Evolutionary conservation across 2,329 filamentous ascomycete genomes (phyloP), one percentile per base, ranked within the genome.

Genomic region (Penicillium crustosum): DNA sequence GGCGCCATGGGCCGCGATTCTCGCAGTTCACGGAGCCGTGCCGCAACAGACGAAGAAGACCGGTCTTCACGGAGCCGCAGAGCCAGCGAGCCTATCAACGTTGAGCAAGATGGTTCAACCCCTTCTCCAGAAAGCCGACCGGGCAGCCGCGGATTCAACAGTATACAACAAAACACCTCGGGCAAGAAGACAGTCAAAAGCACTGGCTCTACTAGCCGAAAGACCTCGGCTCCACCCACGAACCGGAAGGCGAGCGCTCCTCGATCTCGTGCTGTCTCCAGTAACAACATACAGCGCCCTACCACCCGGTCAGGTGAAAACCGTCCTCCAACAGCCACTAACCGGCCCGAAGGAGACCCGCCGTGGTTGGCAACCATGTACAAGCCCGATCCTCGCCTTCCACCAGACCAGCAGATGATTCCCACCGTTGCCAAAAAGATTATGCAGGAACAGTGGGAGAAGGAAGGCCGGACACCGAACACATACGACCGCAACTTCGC

Each of bases 301-400:
- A 86, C 84, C 64, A 88, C 86, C 17, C 83, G 87, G 62, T 83
- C 83, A 43, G 84, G 84, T 15, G 78, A 85, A 25, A 82, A 66
- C 45, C 75, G 79, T 31, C 83, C 79, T 50, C 74, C 72, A 58
- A 86, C 82, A 69, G 74, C 81, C 68, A 71, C 82, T 74, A 85
- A 91, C 70, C 85, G 87, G 42, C 93, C 93, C 0, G 94, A 97
- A 79, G 94, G 94, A 21, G 93, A 97, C 53, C 92, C 94, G 10
- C 94, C 94, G 51, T 99, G 94, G 94, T 85, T 97, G 76, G 85
- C 94, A 45, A 90, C 89, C 23, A 91, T 96, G 76, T 99, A 97
- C 76, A 96, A 95, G 70, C 94, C 94, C 0, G 94, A 99, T 71
- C 94, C 94, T 31, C 88, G 92, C 60, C 81, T 99, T 35, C 94